Evolutionary conservation across 164 flowering plant species (phyloP), one percentile per base, ranked within the genome.

Genomic region (Platanus orientalis): DNA sequence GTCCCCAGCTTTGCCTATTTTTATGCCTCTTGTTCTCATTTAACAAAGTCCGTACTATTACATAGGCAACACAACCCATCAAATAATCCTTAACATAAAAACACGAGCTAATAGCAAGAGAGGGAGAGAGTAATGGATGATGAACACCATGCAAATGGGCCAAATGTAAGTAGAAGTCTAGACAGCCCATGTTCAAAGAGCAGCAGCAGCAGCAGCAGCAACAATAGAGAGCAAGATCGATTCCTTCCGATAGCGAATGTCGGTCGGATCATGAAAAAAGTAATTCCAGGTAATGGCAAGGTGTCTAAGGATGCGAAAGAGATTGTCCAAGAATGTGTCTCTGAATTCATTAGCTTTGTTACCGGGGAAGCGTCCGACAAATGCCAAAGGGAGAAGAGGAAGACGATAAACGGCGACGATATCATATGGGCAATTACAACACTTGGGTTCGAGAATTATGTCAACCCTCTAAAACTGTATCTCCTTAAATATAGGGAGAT

Each of bases 301-400:
- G 80, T 84, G 36, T 81, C 82, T 2, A 81, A 84, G 62, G 88
- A 80, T 26, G 85, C 88, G 0, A 81, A 81, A 39, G 88, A 84
- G 62, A 78, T 78, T 0, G 81, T 84, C 6, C 88, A 84, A 62
- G 85, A 84, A 67, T 84, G 88, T 30, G 85, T 84, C 7, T 84
- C 85, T 0, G 85, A 84, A 53, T 84, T 84, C 78, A 84, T 84
- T 0, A 78, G 84, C 71, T 81, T 81, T 36, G 76, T 81, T 13
- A 84, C 84, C 1, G 83, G 84, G 0, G 83, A 84, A 39, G 85
- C 85, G 0, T 79, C 81, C 0, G 82, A 78, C 19, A 84, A 84
- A 47, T 81, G 85, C 59, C 84, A 73, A 14, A 53, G 84, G 25
- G 88, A 84, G 60, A 80, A 78, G 57, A 64, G 88, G 62, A 84